These are phyloP conservation scores for Naegleria fowleri DNA, from an alignment of 208 protist genomes.

Conservation along the genomic window DNA sequence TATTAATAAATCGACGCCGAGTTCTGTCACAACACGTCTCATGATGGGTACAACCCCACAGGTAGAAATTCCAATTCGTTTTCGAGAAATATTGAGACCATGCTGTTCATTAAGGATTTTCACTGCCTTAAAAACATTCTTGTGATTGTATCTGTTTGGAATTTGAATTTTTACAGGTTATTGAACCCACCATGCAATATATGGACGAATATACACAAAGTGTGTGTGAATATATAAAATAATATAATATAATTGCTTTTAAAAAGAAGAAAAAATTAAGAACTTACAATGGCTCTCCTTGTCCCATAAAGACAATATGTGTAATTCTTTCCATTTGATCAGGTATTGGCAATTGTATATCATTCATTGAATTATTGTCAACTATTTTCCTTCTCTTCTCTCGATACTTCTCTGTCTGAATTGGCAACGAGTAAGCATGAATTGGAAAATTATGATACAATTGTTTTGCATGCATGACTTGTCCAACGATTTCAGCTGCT, in stretches of 20 bases:
- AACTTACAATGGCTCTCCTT: slow-evolving; percentile 17
- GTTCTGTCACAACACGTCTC: background rate
- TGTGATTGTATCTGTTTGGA: background rate
- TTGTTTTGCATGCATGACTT: background rate
- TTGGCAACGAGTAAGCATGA: background rate
- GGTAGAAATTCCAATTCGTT: background rate
- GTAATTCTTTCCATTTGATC: background rate
- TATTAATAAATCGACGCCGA: background rate
- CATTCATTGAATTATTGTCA: too few relatives aligned
- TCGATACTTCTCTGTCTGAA: background rate
- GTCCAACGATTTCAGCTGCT: background rate
- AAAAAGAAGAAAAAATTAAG: too few relatives aligned
- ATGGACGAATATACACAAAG: too few relatives aligned
- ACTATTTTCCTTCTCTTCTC: background rate
- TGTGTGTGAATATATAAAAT: too few relatives aligned
- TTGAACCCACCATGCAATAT: too few relatives aligned
- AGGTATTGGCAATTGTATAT: too few relatives aligned
- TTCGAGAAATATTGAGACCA: background rate
- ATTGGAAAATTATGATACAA: background rate
- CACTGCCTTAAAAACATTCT: background rate
- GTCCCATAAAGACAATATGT: background rate
- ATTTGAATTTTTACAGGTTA: too few relatives aligned
- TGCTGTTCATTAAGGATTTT: background rate
- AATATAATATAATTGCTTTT: too few relatives aligned
- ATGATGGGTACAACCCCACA: background rate